These are phyloP conservation scores for Kluyveromyces starmeri DNA, from an alignment of 805 yeast genomes.

Conservation along the genomic window DNA sequence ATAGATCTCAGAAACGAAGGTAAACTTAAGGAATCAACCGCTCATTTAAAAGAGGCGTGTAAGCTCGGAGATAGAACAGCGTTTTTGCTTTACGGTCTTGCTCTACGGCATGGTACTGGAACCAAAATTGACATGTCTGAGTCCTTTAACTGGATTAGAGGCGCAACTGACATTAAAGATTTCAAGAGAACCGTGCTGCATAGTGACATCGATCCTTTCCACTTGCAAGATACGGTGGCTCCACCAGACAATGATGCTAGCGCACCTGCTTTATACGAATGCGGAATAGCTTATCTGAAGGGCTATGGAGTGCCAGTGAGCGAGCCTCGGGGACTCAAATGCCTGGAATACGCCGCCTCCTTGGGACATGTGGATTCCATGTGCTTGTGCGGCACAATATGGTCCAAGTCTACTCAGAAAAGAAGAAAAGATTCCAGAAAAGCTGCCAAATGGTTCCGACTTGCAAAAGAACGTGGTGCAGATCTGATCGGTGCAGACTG, in stretches of 20 bases:
- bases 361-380: constrained; percentile 62
- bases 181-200: constrained; percentile 17
- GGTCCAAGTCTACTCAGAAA: constrained; percentile 44
- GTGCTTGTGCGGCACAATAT: constrained; percentile 60
- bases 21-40: constrained; percentile 57
- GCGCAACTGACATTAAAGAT: constrained; percentile 36
- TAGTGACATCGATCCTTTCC: constrained; percentile 29
- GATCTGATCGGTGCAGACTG: constrained; percentile 60
- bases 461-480: constrained; percentile 55
- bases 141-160: constrained; percentile 52
- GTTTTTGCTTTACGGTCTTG: constrained; percentile 59
- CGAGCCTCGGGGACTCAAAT: constrained; percentile 47
- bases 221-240: constrained; percentile 31
- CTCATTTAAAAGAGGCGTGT: constrained; percentile 59
- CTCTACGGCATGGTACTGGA: constrained; percentile 63
- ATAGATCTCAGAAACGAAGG: constrained; percentile 46
- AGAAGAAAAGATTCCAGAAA: constrained; percentile 48
- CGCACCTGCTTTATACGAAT: constrained; percentile 48
- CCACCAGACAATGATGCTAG: not conserved
- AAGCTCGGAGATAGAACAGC: constrained; percentile 54
- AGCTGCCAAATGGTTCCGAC: constrained; percentile 65
- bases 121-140: constrained; percentile 44
- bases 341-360: constrained; percentile 55
- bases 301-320: constrained; percentile 48
- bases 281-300: constrained; percentile 47